Base-by-base conservation (phyloP, 768 basidiomycete genomes). In the Phallus indusiatus region DNA sequence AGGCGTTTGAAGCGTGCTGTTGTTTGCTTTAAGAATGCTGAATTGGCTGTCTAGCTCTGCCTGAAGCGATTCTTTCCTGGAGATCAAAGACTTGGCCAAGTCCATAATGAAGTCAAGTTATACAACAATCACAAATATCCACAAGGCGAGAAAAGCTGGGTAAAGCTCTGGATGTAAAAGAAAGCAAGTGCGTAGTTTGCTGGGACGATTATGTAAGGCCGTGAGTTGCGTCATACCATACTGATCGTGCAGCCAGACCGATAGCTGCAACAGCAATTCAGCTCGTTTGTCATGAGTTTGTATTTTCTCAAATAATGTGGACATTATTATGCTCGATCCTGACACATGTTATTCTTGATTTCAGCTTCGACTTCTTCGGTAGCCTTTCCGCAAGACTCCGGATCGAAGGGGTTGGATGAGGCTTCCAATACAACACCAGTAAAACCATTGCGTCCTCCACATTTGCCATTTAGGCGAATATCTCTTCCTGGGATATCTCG, bases 61-160 rank as follows among this genome's bases (percentile, higher is more conserved):
- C 69, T 94, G 88, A 64, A 94, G 84, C 24, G 70, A 75, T 56
- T 86, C 82, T 66, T 91, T 93, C 56, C 75, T 77, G 4, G 76
- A 71, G 64, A 93, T 85, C 21, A 94, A 75, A 9, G 76, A 72
- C 52, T 79, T 78, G 3, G 87, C 88, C 60, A 77, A 75, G 57
- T 85, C 80, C 64, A 77, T 70, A 59, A 42, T n/a, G n/a, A 10
- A 42, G 12, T 11, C 12, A n/a, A 42, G 12, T 42, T 14, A 42
- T 42, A n/a, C 12, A n/a, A 42, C 12, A 42, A 42, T 42, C 9
- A 42, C 42, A 11, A 42, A 3, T 12, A 42, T 42, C 42, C n/a
- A n/a, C 14, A 42, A 42, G n/a, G 42, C 14, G n/a, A 37, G 36
- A 42, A 42, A n/a, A 42, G 42, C 9, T 11, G 28, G 28, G 28